These are phyloP conservation scores for Gentiana dahurica DNA, from an alignment of 257 asterid genomes.

Conservation along the genomic window DNA sequence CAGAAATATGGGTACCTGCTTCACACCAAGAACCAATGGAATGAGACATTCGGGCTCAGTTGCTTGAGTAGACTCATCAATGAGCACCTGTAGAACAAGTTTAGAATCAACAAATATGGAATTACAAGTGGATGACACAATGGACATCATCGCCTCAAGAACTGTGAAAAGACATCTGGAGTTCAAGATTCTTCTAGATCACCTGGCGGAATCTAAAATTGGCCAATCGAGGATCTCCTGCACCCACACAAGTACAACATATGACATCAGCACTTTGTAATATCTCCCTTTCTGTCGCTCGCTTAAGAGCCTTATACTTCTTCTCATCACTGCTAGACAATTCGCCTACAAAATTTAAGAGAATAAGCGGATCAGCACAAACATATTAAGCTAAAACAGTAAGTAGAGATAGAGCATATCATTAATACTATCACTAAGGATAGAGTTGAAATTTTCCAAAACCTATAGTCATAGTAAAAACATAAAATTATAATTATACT, in stretches of 20 bases:
- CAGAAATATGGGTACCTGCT: slow-evolving; percentile 49
- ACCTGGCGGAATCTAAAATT: slow-evolving; percentile 99
- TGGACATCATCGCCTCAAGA: neutral
- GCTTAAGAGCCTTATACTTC: slow-evolving; percentile 79
- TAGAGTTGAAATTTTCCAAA: no score
- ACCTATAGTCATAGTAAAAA: no score
- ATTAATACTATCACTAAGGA: no score
- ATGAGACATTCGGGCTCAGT: slow-evolving; percentile 97
- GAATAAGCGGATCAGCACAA: neutral
- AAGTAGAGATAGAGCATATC: no score
- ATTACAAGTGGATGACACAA: neutral
- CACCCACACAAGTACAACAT: slow-evolving; percentile 98
- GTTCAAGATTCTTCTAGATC: slow-evolving; percentile 3
- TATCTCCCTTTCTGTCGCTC: slow-evolving; percentile 99
- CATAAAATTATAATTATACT: no score
- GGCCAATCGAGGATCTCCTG: slow-evolving; percentile 96
- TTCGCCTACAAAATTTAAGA: slow-evolving; percentile 52
- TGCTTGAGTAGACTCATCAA: slow-evolving; percentile 98
- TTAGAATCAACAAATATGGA: neutral
- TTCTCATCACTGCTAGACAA: slow-evolving; percentile 96
- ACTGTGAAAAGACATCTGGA: neutral
- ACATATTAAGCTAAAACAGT: neutral
- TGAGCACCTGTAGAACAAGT: slow-evolving; percentile 55
- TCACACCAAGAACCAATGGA: slow-evolving; percentile 93
- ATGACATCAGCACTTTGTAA: slow-evolving; percentile 99